Evolutionary conservation across 1,284 basidiomycete species (phyloP).

Genomic region (Leccinum variabile): DNA sequence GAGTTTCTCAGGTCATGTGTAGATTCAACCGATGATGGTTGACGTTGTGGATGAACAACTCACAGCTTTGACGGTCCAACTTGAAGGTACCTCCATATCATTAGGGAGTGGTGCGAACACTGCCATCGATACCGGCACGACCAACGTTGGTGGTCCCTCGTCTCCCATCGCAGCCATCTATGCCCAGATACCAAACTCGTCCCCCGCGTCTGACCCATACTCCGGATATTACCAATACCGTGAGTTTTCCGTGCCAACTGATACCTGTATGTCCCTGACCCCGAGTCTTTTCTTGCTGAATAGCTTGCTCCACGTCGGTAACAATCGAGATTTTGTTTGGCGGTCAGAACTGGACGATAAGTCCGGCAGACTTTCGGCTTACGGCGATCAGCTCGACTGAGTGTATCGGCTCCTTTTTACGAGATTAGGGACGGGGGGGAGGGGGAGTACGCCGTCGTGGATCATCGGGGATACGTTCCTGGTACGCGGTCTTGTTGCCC

Average conservation of each 20-base stretch:
- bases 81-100: conserved; percentile 24
- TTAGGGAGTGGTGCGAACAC: conserved; percentile 23
- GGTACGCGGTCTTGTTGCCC: conserved; percentile 21
- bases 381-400: conserved; percentile 35
- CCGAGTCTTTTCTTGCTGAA: background rate
- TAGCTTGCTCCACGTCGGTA: conserved; percentile 27
- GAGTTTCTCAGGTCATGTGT: conserved; percentile 4
- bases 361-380: conserved; percentile 46
- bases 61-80: conserved; percentile 34
- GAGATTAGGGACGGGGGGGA: conserved; percentile 33
- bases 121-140: conserved; percentile 47
- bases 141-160: conserved; percentile 40
- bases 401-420: conserved; percentile 52
- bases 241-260: conserved; percentile 10
- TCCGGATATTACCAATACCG: conserved; percentile 36
- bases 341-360: conserved; percentile 45
- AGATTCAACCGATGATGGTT: background rate
- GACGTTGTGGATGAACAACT: background rate
- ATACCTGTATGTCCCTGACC: background rate
- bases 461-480: conserved; percentile 57
- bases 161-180: conserved; percentile 37
- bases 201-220: conserved; percentile 26
- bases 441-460: conserved; percentile 35
- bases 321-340: conserved; percentile 44
- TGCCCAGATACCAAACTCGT: conserved; percentile 38